Evolutionary conservation across 192 early-diverging fungal genomes (phyloP).

Genomic region (Lunasporangiospora selenospora): DNA sequence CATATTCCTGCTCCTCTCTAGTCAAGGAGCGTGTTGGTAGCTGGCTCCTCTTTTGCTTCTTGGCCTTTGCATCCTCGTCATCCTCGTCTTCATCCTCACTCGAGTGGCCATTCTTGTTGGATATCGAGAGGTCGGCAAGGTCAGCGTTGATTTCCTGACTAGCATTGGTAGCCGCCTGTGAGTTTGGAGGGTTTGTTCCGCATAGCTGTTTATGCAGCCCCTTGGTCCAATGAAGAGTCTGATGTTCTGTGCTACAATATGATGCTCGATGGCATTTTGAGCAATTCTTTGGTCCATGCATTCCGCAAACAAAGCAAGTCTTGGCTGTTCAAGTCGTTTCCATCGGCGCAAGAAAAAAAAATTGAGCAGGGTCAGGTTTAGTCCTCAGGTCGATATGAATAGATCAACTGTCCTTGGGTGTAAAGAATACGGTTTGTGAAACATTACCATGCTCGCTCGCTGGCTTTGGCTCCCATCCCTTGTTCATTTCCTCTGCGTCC

Average conservation of each 20-base stretch:
- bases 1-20: constrained; percentile 38
- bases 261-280: constrained; percentile 69
- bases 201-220: constrained; percentile 76
- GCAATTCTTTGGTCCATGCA: constrained; percentile 78
- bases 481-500: constrained; percentile 47
- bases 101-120: constrained; percentile 4
- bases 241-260: constrained; percentile 91
- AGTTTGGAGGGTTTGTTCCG: constrained; percentile 32
- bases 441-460: constrained; percentile 17
- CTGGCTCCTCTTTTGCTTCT: constrained; percentile 1
- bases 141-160: not conserved
- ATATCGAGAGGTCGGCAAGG: constrained; percentile 33
- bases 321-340: constrained; percentile 26
- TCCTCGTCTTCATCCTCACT: constrained; percentile 30
- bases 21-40: constrained; percentile 35
- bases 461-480: constrained; percentile 37
- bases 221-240: constrained; percentile 81
- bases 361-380: not conserved
- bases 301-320: constrained; percentile 75
- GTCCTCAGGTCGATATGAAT: constrained; percentile 2
- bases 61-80: constrained; percentile 12
- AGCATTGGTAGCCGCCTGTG: not conserved
- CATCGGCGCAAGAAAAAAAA: constrained; percentile 1
- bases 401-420: constrained; percentile 24
- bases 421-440: not conserved